Evolutionary conservation across 1,284 basidiomycete genomes (phyloP).

Genomic region (Paramarasmius palmivorus): DNA sequence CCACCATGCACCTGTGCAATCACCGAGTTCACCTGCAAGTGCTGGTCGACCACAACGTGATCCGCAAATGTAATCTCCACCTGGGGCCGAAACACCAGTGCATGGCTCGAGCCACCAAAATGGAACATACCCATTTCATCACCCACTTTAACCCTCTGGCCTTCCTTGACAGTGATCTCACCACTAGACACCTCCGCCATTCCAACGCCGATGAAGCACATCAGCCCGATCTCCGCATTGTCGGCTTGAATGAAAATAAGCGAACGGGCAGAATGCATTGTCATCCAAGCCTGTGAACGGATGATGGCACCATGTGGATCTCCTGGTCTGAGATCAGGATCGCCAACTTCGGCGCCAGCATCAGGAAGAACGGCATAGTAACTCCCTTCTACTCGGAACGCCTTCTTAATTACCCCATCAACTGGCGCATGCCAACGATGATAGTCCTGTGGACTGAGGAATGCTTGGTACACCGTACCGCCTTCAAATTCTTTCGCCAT

Average conservation of each 20-base stretch:
- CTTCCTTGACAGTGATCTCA: conserved; percentile 32
- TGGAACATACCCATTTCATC: conserved; percentile 44
- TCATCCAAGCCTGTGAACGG: conserved; percentile 24
- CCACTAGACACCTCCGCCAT: conserved; percentile 62
- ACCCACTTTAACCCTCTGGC: conserved; percentile 31
- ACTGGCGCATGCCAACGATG: conserved; percentile 48
- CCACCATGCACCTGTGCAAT: too few species aligned
- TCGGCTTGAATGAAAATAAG: conserved; percentile 55
- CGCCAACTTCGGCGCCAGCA: neutral
- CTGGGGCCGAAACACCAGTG: conserved; percentile 28
- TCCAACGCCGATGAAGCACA: conserved; percentile 52
- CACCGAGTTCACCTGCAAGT: too few species aligned
- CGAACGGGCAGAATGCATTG: conserved; percentile 39
- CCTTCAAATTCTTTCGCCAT: conserved; percentile 28
- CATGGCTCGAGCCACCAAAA: conserved; percentile 48
- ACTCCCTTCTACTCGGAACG: conserved; percentile 36
- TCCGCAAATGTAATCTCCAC: conserved; percentile 5
- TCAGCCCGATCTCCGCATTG: conserved; percentile 47
- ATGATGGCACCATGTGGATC: conserved; percentile 24
- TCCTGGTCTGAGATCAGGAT: conserved; percentile 7
- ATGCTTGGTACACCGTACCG: conserved; percentile 45
- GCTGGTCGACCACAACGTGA: too few species aligned
- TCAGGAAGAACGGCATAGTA: conserved; percentile 35
- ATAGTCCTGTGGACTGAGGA: conserved; percentile 40
- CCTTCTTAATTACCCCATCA: conserved; percentile 36